These are phyloP conservation scores for Helianthus annuus DNA, from an alignment of 129 eudicot genomes.

Conservation along the genomic window DNA sequence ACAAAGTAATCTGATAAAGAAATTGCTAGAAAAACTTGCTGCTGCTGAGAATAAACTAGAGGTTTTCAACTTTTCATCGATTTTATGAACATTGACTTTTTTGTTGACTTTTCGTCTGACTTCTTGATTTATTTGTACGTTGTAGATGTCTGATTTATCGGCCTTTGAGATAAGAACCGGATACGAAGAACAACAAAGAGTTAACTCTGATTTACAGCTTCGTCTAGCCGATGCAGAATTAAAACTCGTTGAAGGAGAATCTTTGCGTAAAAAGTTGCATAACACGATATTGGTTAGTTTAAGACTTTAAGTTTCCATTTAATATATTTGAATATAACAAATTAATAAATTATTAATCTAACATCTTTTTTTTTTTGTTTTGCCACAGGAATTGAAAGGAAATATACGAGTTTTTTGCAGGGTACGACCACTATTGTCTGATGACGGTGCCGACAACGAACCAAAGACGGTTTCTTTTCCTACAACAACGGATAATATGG, in stretches of 20 bases:
- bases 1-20: constrained; percentile 56
- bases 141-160: constrained; percentile 75
- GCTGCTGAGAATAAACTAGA: constrained; percentile 71
- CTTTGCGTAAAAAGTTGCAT: constrained; percentile 84
- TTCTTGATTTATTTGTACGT: not conserved
- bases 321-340: not conserved
- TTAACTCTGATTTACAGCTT: constrained; percentile 55
- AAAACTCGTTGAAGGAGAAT: constrained; percentile 83
- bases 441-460: constrained; percentile 63
- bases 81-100: not conserved
- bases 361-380: constrained; percentile 16
- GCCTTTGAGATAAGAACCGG: constrained; percentile 68
- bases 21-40: constrained; percentile 65
- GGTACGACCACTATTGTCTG: constrained; percentile 79
- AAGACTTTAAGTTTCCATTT: not conserved
- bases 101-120: not conserved
- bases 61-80: constrained; percentile 37
- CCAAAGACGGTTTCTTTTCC: constrained; percentile 70
- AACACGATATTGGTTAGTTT: constrained; percentile 82
- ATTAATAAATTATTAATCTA: constrained; percentile 5
- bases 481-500: constrained; percentile 60
- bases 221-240: constrained; percentile 82
- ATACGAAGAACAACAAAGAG: constrained; percentile 66
- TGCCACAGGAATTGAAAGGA: constrained; percentile 88
- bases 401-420: constrained; percentile 96